Conservation (phyloP, 306 rosid species). For the Hippophae rhamnoides region DNA sequence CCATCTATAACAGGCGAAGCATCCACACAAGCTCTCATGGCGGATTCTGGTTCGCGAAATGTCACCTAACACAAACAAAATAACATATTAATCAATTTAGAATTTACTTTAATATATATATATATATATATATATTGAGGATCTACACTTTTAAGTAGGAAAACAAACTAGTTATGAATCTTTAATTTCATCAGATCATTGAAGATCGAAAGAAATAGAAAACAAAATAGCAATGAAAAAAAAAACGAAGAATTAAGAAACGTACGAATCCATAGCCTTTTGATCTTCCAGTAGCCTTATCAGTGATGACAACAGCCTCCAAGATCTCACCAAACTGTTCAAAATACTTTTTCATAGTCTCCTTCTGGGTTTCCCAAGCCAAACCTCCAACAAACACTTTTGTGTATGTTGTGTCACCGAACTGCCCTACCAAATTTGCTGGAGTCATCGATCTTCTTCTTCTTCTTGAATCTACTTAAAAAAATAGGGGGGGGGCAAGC, state of each 20-base stretch:
- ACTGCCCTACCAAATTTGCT: conserved; percentile 68
- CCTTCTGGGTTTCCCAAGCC: conserved; percentile 99
- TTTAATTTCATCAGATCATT: background rate
- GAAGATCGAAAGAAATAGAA: background rate
- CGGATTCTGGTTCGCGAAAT: conserved; percentile 83
- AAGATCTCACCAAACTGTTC: conserved; percentile 98
- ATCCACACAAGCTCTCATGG: conserved; percentile 98
- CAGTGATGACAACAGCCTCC: conserved; percentile 99
- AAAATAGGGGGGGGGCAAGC: background rate
- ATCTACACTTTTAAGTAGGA: too few relatives aligned
- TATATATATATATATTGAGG: too few relatives aligned
- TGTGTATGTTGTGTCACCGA: conserved; percentile 94
- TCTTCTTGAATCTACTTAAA: background rate
- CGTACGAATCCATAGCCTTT: conserved; percentile 97
- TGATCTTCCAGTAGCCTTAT: conserved; percentile 94
- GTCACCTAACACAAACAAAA: conserved; percentile 44
- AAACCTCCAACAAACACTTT: conserved; percentile 95
- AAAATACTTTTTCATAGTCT: conserved; percentile 90
- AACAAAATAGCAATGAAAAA: background rate
- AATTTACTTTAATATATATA: too few relatives aligned
- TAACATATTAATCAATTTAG: background rate
- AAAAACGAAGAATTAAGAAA: background rate
- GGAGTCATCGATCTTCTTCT: conserved; percentile 41
- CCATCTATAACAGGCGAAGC: conserved; percentile 97
- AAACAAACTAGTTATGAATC: too few relatives aligned